Base-by-base conservation (phyloP, 176 grass and related monocot species). In the Oryza nivara region DNA sequence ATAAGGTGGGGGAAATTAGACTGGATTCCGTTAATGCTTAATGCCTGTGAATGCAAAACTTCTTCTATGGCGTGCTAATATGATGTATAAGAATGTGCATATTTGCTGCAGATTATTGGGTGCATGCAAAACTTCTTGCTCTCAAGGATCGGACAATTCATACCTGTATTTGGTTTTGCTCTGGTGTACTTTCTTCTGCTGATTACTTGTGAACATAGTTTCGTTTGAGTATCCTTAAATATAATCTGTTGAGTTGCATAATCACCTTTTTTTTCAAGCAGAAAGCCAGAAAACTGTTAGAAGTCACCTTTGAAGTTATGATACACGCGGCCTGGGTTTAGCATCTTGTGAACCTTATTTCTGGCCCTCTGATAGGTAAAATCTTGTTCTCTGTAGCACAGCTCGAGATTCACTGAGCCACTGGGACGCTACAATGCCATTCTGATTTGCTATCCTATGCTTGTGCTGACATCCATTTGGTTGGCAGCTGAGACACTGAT, bases 221-320 rank as follows among this genome's bases (percentile, higher is more conserved):
- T 52, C 10, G 23, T 63, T 76, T 19, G 4, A 56, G 34, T 25
- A 64, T 81, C 66, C 65, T 65, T 47, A 6, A 4, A 48, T 16
- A 3, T 17, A 58, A 66, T 20, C 77, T 82, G 43, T 9, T 32
- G 20, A 76, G 28, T 20, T 41, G 16, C 72, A 17, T 40, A 40
- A 44, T 56, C 10, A 76, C 30, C 22, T 74, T 11, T 67, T 26
- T 68, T 64, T 79, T 80, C 48, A 63, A 48, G 60, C 52, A 82
- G 54, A 58, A 58, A 58, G 17, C 54, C 52, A 82, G 19, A 58
- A 58, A 58, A 1, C 54, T 58, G 11, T 74, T 30, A 44, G n/a
- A 67, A 83, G 2, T 60, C 7, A 22, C 48, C 73, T 15, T 82
- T 28, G 1, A 77, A 45, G 49, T 14, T 40, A 46, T 23, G 70